Evolutionary conservation across 1,284 basidiomycete species (phyloP).

Genomic region (Sutorius eximius): DNA sequence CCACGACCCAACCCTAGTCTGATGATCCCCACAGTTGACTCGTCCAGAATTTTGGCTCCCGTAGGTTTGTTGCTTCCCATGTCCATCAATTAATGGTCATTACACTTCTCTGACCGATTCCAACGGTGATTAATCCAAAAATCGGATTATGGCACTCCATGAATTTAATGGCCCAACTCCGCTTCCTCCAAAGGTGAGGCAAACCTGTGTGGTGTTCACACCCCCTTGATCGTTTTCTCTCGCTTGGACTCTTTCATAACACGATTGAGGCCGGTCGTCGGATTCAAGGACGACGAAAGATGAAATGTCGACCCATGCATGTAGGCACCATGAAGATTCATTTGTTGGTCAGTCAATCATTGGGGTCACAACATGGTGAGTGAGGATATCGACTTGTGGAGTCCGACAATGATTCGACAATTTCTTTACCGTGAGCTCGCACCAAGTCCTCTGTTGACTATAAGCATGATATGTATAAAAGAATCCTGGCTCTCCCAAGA

Average conservation of each 20-base stretch:
- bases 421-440: background rate
- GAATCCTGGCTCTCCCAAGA: background rate
- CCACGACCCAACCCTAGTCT: background rate
- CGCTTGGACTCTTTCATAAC: background rate
- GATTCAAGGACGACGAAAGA: background rate
- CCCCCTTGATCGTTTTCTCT: constrained; percentile 1
- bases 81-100: background rate
- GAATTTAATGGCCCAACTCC: background rate
- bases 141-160: background rate
- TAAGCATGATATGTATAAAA: background rate
- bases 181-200: constrained; percentile 5
- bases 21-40: constrained; percentile 1
- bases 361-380: constrained; percentile 2
- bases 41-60: background rate
- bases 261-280: background rate
- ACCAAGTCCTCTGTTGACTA: background rate
- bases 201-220: constrained; percentile 5
- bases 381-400: background rate
- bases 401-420: background rate
- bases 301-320: background rate
- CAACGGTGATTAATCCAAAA: background rate
- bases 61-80: background rate
- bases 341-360: background rate
- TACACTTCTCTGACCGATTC: constrained; percentile 4
- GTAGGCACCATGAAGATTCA: background rate